A percentile compares a stretch with the other conserved stretches of the same genome.
phyloP scores from a whole-genome alignment of 2,329 filamentous ascomycete species.

The Mycosphaerelloides madeirae region DNA sequence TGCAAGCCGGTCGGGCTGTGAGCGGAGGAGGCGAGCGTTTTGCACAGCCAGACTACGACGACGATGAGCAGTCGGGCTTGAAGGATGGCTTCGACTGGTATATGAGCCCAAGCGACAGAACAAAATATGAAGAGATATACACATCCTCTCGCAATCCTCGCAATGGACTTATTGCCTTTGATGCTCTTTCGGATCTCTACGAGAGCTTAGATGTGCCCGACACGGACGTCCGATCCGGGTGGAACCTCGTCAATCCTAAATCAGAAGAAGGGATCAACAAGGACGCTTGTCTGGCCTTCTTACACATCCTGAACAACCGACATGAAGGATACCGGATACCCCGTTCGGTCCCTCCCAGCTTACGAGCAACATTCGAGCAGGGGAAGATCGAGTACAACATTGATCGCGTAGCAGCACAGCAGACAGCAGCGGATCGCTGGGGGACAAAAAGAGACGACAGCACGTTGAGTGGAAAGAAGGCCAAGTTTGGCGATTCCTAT shows the following conservation, averaged over 20 bases:
- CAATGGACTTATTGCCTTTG: conserved; percentile 66
- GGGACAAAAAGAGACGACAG: conserved; percentile 72
- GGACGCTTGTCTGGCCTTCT: conserved; percentile 87
- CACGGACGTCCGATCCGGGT: conserved; percentile 80
- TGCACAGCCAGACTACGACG: conserved; percentile 71
- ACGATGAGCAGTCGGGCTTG: conserved; percentile 74
- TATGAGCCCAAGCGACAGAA: conserved; percentile 86
- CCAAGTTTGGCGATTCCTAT: conserved; percentile 96
- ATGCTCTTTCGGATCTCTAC: conserved; percentile 77
- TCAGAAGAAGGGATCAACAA: conserved; percentile 81
- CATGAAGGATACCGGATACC: conserved; percentile 95
- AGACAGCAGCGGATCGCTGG: conserved; percentile 65
- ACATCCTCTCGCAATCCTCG: conserved; percentile 82
- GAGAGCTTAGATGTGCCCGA: conserved; percentile 69
- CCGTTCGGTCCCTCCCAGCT: conserved; percentile 81
- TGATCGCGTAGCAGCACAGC: conserved; percentile 63
- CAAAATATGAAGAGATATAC: conserved; percentile 97
- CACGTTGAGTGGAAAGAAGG: conserved; percentile 82
- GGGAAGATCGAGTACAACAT: conserved; percentile 96
- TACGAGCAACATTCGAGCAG: conserved; percentile 86
- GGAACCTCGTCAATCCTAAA: conserved; percentile 96
- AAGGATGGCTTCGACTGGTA: conserved; percentile 99
- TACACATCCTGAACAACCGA: conserved; percentile 93
- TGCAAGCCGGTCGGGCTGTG: conserved; percentile 76
- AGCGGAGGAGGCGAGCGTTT: conserved; percentile 76